Evolutionary conservation across 805 yeast species (phyloP).

Genomic region (Candida railenensis): DNA sequence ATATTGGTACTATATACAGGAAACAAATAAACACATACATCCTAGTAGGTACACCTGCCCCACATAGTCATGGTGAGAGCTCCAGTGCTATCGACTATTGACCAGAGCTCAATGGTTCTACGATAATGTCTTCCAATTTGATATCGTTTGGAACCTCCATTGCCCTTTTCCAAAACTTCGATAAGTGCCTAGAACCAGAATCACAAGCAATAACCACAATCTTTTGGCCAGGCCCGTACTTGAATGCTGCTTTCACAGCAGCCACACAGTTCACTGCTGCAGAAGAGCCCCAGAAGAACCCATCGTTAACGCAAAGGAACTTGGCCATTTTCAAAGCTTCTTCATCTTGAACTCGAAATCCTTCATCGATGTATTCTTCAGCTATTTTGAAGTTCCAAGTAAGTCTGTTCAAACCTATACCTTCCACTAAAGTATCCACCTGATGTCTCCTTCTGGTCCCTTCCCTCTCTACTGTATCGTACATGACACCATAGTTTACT

Average conservation of each 20-base stretch:
- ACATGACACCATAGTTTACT: conserved; percentile 90
- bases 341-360: conserved; percentile 73
- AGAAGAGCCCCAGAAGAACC: conserved; percentile 87
- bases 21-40: too few relatives aligned
- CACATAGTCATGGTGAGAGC: too few relatives aligned
- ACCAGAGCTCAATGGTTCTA: too few relatives aligned
- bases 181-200: conserved; percentile 84
- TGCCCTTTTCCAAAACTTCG: conserved; percentile 88
- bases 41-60: too few relatives aligned
- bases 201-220: conserved; percentile 90
- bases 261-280: conserved; percentile 95
- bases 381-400: conserved; percentile 80
- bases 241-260: conserved; percentile 56
- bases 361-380: conserved; percentile 68
- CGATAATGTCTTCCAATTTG: conserved; percentile 28
- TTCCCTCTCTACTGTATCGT: conserved; percentile 82
- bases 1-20: not conserved
- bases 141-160: conserved; percentile 33
- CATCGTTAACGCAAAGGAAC: conserved; percentile 76
- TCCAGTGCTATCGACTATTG: too few relatives aligned
- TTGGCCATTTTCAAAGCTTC: conserved; percentile 90
- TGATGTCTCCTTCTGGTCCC: conserved; percentile 95
- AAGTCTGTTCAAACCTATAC: conserved; percentile 85
- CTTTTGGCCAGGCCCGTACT: conserved; percentile 53
- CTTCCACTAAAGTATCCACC: conserved; percentile 92